Evolutionary conservation across 2,329 filamentous ascomycete species (phyloP), one percentile per base, ranked within the genome.

Genomic region (Aspergillus sp.): DNA sequence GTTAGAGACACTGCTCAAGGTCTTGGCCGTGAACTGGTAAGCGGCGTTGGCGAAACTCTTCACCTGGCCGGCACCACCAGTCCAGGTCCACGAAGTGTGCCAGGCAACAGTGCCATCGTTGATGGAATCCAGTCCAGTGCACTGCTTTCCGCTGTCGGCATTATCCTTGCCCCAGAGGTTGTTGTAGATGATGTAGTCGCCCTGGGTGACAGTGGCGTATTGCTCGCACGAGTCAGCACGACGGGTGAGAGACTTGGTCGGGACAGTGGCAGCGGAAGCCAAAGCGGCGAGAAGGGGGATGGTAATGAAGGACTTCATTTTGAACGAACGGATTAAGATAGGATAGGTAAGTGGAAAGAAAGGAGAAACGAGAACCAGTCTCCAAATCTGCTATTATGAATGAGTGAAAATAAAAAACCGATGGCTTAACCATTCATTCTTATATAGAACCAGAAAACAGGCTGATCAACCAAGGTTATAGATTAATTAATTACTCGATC

Each of bases 181-280:
- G 56, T 78, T 74, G 62, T 76, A 78, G 43, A 78, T 52, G 37
- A 66, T 76, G 58, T 72, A 78, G 33, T 59, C 62, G 30, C 67
- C 69, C 0, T 64, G 66, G 1, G 57, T 52, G 10, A 61, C 43
- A 5, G 65, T 62, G 33, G 57, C 70, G 48, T 59, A 75, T 47
- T 69, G 60, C 11, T 62, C 70, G 45, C 72, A 75, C 53, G 58
- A 58, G 41, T 64, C 54, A n/a, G 54, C 46, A n/a, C 59, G 56
- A 31, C 59, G 57, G 36, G 44, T 43, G 34, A 62, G 42, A 10
- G 54, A 46, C 39, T 53, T 53, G 30, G 50, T 51, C 1, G 57
- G 49, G 35, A 54, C 26, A 19, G 46, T 32, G 29, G 59, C 50
- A 40, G 58, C 57, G n/a, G 48, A 52, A 44, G 56, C 48, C 39